phyloP scores from a whole-genome alignment of 169 alveolate species.

The Eimeria acervulina region DNA sequence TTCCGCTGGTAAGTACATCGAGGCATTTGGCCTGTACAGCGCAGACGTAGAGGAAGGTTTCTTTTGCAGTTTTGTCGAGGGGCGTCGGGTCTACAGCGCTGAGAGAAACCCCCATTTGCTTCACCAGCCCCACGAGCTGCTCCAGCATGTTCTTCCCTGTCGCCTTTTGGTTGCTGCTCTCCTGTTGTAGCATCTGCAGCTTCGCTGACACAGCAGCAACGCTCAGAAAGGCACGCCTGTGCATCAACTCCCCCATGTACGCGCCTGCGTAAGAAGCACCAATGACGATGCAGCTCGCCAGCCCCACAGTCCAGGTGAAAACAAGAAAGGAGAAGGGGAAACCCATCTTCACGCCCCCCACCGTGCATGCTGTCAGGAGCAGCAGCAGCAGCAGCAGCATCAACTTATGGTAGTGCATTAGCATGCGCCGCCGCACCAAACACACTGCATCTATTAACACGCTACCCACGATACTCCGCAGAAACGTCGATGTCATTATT shows the following conservation, averaged over 20 bases:
- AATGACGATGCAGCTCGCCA: slow-evolving; percentile 56
- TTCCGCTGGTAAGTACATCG: slow-evolving; percentile 69
- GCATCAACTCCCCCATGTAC: slow-evolving; percentile 65
- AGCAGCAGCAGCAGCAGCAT: slow-evolving; percentile 23
- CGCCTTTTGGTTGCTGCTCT: slow-evolving; percentile 22
- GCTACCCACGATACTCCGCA: slow-evolving; percentile 68
- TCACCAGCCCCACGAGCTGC: slow-evolving; percentile 72
- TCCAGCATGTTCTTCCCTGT: slow-evolving; percentile 76
- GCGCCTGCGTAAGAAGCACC: slow-evolving; percentile 51
- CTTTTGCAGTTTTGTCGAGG: slow-evolving; percentile 1
- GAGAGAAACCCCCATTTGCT: slow-evolving; percentile 70
- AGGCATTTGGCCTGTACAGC: slow-evolving; percentile 66
- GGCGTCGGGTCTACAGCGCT: background rate
- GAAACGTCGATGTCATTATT: slow-evolving; percentile 43
- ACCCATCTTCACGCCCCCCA: slow-evolving; percentile 42
- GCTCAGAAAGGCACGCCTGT: slow-evolving; percentile 64
- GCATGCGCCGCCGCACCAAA: slow-evolving; percentile 54
- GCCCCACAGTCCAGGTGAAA: slow-evolving; percentile 75
- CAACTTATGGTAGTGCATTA: slow-evolving; percentile 62
- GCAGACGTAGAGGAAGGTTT: background rate
- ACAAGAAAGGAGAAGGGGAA: slow-evolving; percentile 40
- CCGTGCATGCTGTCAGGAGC: slow-evolving; percentile 59
- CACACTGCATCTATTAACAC: slow-evolving; percentile 57
- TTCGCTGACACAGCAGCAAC: slow-evolving; percentile 23
- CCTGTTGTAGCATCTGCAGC: background rate